These are phyloP conservation scores for Prunus mume DNA, from an alignment of 306 rosid genomes.

Conservation along the genomic window DNA sequence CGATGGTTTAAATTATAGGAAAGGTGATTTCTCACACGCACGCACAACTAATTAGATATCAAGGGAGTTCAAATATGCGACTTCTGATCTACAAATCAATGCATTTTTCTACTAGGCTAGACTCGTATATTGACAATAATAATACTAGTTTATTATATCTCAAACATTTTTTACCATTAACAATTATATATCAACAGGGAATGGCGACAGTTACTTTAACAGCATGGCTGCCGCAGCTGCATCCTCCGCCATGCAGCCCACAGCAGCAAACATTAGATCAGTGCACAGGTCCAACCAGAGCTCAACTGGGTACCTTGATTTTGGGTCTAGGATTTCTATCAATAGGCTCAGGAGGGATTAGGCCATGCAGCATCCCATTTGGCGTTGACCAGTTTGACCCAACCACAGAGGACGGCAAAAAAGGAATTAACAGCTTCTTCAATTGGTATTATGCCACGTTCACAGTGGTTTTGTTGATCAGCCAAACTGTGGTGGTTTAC, in stretches of 20 bases:
- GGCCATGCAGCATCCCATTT: slow-evolving; percentile 77
- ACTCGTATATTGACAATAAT: too few species aligned
- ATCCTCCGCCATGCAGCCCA: slow-evolving; percentile 51
- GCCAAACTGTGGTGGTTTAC: slow-evolving; percentile 54
- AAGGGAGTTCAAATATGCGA: too few species aligned
- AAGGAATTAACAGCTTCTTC: slow-evolving; percentile 59
- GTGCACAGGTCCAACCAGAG: slow-evolving; percentile 40
- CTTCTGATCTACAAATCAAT: too few species aligned
- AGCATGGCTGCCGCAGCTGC: slow-evolving; percentile 57
- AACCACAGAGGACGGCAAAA: slow-evolving; percentile 46
- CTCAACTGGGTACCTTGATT: slow-evolving; percentile 33
- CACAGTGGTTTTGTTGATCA: slow-evolving; percentile 31
- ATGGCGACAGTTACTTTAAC: slow-evolving; percentile 65
- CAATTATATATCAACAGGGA: slow-evolving; percentile 42
- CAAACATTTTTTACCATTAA: too few species aligned
- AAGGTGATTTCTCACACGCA: too few species aligned
- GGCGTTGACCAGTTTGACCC: slow-evolving; percentile 75
- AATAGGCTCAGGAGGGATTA: slow-evolving; percentile 61
- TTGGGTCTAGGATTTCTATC: slow-evolving; percentile 44
- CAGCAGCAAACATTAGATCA: slow-evolving; percentile 21
- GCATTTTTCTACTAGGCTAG: too few species aligned
- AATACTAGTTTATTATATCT: too few species aligned
- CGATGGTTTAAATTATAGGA: too few species aligned
- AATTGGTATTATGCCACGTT: slow-evolving; percentile 68
- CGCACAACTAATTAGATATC: too few species aligned